Base-by-base conservation (phyloP, 768 basidiomycete genomes). In the Termitomyces sp. region DNA sequence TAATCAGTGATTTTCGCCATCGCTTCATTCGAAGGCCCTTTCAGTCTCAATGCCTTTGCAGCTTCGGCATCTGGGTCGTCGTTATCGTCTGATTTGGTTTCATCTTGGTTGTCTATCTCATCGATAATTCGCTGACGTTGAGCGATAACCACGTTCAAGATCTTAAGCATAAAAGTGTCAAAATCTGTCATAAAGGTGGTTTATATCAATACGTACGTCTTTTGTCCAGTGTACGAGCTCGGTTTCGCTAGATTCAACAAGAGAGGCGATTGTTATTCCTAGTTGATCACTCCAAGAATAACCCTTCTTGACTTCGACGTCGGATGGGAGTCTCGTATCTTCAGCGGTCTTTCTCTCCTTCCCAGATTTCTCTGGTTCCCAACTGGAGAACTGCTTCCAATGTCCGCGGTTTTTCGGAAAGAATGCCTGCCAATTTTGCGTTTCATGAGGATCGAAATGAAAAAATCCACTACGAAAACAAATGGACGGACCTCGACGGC, bases 251-350 rank as follows among this genome's bases (percentile, higher is more conserved):
- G 81, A 81, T 53, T 93, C 89, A 9, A 88, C 77, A 13, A 98
- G 81, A 50, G 84, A 82, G 44, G 85, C 86, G 61, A 97, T 83
- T 3, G 87, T 87, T 65, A 98, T 92, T 3, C 91, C 96, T 51
- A 98, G 79, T 72, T 98, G 88, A 68, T 98, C 89, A 66, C 87
- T 93, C 87, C 89, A 91, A 16, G 90, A 86, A 74, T 92, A 89
- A 7, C 92, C 93, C 67, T 92, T 92, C 79, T 91, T 91, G 63
- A 96, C 86, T 62, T 84, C 79, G 33, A 96, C 83, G 55, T 96
- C 94, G 15, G 78, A 81, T 42, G 86, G 82, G 70, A 80, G 80
- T 53, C 74, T 72, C 13, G 70, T 75, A 64, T 84, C 83, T 53
- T 77, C 73, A 53, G 78, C 75, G 44, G 69, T 68, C 58, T 74